Percentiles rank a stretch among this genome's conserved stretches.
These are phyloP conservation scores for Rosa hybrid DNA, from an alignment of 331 rosid genomes.

Conservation along the genomic window DNA sequence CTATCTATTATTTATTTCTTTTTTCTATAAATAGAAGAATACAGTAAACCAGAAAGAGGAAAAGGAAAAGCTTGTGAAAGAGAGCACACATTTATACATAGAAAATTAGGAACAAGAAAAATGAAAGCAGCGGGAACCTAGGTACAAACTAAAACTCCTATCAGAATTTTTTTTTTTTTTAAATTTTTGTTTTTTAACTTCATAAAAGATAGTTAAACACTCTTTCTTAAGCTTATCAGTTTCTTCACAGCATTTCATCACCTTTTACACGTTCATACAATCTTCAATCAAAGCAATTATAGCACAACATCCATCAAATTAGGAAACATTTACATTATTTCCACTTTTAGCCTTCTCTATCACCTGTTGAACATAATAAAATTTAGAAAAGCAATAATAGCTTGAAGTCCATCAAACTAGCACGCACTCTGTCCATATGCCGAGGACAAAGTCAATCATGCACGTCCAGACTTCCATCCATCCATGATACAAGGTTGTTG, in stretches of 20 bases:
- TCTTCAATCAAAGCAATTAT: not conserved
- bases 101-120: too few relatives aligned
- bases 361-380: not conserved
- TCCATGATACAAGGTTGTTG: conserved; percentile 53
- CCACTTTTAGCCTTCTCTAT: not conserved
- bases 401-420: not conserved
- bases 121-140: not conserved
- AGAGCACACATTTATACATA: too few relatives aligned
- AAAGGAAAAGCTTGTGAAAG: too few relatives aligned
- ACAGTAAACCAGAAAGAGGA: too few relatives aligned
- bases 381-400: not conserved
- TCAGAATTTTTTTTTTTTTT: too few relatives aligned
- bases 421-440: not conserved
- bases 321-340: not conserved
- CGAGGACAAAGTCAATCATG: not conserved
- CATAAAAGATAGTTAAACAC: not conserved
- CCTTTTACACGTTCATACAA: too few relatives aligned
- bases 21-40: too few relatives aligned
- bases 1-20: too few relatives aligned
- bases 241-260: not conserved
- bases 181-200: too few relatives aligned
- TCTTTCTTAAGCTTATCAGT: not conserved
- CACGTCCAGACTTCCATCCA: not conserved
- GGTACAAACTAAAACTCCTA: not conserved
- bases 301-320: not conserved